Evolutionary conservation across 2,329 filamentous ascomycete genomes (phyloP).

Genomic region (Fusarium armeniacum): DNA sequence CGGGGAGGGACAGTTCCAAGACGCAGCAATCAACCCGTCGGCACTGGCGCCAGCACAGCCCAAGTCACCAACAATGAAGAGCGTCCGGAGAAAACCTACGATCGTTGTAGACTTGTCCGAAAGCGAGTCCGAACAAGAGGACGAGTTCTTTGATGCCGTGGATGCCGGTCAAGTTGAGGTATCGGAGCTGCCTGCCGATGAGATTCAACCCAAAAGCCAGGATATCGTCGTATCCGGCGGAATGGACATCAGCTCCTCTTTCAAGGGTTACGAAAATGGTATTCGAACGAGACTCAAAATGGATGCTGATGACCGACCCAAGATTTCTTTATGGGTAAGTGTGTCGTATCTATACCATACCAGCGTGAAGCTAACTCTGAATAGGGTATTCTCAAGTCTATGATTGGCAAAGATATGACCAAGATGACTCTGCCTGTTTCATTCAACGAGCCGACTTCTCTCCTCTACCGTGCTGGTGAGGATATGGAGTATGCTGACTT

Average conservation of each 20-base stretch:
- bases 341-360: background rate
- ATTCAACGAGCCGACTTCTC: conserved; percentile 97
- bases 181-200: conserved; percentile 72
- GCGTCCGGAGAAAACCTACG: conserved; percentile 68
- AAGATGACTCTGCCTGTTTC: conserved; percentile 99
- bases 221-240: conserved; percentile 59
- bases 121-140: conserved; percentile 83
- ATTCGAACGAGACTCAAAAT: conserved; percentile 84
- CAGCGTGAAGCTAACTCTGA: conserved; percentile 41
- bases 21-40: conserved; percentile 34
- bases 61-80: conserved; percentile 48
- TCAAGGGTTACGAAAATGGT: conserved; percentile 92
- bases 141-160: conserved; percentile 98
- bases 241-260: conserved; percentile 80
- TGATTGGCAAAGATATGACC: conserved; percentile 99
- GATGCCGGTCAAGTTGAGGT: conserved; percentile 93
- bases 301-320: conserved; percentile 92
- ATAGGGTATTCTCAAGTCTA: conserved; percentile 95
- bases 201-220: conserved; percentile 60
- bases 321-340: conserved; percentile 94
- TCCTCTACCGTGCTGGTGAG: conserved; percentile 94
- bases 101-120: conserved; percentile 83
- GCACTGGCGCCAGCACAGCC: conserved; percentile 13
- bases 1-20: conserved; percentile 44
- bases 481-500: conserved; percentile 98